Percentiles rank a stretch among this genome's conserved stretches.
phyloP scores from a whole-genome alignment of 2,329 filamentous ascomycete species.

The Phoma sp. region DNA sequence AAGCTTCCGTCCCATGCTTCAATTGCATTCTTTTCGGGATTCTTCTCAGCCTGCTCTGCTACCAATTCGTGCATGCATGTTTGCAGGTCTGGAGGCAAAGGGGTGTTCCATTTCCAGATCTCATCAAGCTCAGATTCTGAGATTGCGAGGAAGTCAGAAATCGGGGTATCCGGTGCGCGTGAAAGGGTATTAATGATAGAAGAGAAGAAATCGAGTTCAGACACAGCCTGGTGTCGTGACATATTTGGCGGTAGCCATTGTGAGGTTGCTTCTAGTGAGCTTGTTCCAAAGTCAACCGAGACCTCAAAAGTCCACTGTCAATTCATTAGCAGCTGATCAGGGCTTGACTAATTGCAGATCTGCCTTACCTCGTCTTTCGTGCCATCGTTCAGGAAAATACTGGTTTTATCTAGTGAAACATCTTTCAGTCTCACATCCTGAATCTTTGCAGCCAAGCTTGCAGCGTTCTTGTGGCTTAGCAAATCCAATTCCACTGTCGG shows the following conservation, averaged over 20 bases:
- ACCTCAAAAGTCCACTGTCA: constrained; percentile 42
- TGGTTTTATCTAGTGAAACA: constrained; percentile 11
- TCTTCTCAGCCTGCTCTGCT: constrained; percentile 45
- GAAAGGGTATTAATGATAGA: constrained; percentile 50
- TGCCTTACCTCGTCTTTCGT: constrained; percentile 38
- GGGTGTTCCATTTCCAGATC: constrained; percentile 59
- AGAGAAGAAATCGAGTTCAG: constrained; percentile 53
- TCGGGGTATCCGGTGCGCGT: constrained; percentile 17
- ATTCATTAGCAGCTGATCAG: not conserved
- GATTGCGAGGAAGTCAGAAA: constrained; percentile 28
- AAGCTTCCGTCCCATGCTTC: constrained; percentile 49
- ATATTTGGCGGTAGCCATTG: constrained; percentile 53
- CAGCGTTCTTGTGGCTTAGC: constrained; percentile 17
- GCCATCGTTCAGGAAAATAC: constrained; percentile 40
- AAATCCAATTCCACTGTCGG: constrained; percentile 28
- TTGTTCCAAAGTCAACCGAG: constrained; percentile 32
- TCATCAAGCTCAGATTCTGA: constrained; percentile 51
- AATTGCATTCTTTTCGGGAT: constrained; percentile 48
- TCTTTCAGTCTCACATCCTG: constrained; percentile 22
- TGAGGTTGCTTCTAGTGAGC: constrained; percentile 48
- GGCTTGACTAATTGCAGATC: not conserved
- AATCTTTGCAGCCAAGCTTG: constrained; percentile 26
- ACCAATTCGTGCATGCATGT: constrained; percentile 60
- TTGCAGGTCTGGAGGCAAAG: constrained; percentile 52
- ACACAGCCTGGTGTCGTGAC: constrained; percentile 53